Evolutionary conservation across 305 asterid species (phyloP).

Genomic region (Fraxinus sp.): DNA sequence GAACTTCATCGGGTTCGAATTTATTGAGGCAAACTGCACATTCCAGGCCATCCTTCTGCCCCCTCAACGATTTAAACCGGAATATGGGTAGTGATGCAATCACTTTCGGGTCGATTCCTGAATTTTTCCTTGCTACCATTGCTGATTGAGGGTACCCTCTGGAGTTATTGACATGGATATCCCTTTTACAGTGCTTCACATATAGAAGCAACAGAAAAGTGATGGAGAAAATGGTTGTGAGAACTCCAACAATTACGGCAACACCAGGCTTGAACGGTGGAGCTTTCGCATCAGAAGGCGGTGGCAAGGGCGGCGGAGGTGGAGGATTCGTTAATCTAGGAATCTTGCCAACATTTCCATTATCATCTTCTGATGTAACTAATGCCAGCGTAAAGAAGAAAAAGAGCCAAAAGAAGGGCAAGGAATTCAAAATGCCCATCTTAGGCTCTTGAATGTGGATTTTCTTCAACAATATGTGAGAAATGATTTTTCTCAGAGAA

Average conservation of each 20-base stretch:
- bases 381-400: constrained; percentile 10
- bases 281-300: not conserved
- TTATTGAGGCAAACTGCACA: constrained; percentile 72
- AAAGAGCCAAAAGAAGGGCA: constrained; percentile 24
- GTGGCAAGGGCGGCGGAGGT: constrained; percentile 22
- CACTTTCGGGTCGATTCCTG: constrained; percentile 57
- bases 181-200: constrained; percentile 59
- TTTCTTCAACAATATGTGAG: not conserved
- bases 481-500: constrained; percentile 15
- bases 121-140: constrained; percentile 33
- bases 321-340: not conserved
- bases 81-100: constrained; percentile 65
- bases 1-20: constrained; percentile 57
- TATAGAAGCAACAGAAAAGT: constrained; percentile 59
- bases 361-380: not conserved
- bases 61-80: constrained; percentile 59
- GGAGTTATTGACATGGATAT: not conserved
- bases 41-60: constrained; percentile 74
- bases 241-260: constrained; percentile 46
- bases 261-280: constrained; percentile 51
- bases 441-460: constrained; percentile 4
- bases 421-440: constrained; percentile 34
- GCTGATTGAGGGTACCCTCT: constrained; percentile 13
- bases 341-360: constrained; percentile 6
- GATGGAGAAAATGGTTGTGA: constrained; percentile 55